These are phyloP conservation scores for Elsinoe arachidis DNA, from an alignment of 2,329 filamentous ascomycete species.

Conservation along the genomic window DNA sequence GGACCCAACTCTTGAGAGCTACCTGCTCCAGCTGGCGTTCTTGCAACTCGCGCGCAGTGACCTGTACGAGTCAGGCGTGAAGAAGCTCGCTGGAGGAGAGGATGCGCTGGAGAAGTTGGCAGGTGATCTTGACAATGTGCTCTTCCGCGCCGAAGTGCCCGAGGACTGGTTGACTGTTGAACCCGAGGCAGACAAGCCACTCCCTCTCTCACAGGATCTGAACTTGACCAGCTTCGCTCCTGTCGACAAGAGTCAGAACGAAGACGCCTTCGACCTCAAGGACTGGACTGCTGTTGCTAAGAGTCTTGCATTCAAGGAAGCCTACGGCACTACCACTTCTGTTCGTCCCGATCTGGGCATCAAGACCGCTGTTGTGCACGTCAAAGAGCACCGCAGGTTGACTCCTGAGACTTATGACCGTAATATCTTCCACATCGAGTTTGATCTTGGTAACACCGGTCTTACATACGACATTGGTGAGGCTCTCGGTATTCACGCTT, in stretches of 20 bases:
- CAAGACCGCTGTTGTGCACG: conserved; percentile 78
- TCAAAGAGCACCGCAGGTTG: conserved; percentile 91
- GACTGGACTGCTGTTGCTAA: conserved; percentile 81
- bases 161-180: conserved; percentile 70
- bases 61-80: conserved; percentile 51
- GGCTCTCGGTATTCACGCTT: conserved; percentile 89
- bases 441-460: conserved; percentile 83
- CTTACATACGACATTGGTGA: conserved; percentile 96
- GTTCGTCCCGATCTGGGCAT: conserved; percentile 79
- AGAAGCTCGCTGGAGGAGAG: conserved; percentile 56
- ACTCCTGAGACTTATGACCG: conserved; percentile 85
- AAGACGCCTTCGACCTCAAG: conserved; percentile 57
- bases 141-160: conserved; percentile 67
- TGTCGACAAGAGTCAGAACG: conserved; percentile 67
- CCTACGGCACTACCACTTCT: conserved; percentile 62
- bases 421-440: conserved; percentile 99
- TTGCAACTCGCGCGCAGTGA: conserved; percentile 65
- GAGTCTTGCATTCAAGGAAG: conserved; percentile 88
- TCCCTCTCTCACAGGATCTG: conserved; percentile 54
- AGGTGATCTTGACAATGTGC: conserved; percentile 54
- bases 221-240: conserved; percentile 72
- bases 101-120: conserved; percentile 55
- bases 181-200: conserved; percentile 45
- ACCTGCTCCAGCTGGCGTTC: conserved; percentile 74
- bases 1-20: conserved; percentile 51